Evolutionary conservation across 2,329 filamentous ascomycete genomes (phyloP).

Genomic region (Furcasterigmium sp.): DNA sequence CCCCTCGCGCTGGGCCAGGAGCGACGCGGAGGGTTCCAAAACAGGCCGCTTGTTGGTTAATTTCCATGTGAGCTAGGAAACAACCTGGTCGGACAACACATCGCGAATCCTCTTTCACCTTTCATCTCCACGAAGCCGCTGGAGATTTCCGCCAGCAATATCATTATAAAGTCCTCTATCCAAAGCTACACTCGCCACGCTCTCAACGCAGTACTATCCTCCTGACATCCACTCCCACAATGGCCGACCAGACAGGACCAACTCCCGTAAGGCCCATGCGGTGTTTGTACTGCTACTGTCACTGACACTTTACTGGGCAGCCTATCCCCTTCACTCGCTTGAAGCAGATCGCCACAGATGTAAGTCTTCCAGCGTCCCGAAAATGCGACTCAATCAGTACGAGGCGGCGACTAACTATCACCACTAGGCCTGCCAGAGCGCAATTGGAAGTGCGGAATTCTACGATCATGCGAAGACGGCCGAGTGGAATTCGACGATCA

Average conservation of each 20-base stretch:
- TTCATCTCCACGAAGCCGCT: no score
- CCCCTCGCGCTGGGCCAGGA: conserved; percentile 2
- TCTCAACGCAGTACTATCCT: no score
- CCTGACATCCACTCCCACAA: background rate
- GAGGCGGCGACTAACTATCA: background rate
- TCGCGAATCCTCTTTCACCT: no score
- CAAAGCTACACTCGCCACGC: no score
- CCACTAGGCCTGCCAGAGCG: conserved; percentile 71
- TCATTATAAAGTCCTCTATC: no score
- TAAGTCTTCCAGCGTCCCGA: conserved; percentile 35
- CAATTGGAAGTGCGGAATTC: conserved; percentile 66
- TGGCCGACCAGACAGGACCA: conserved; percentile 1
- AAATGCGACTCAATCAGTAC: conserved; percentile 1
- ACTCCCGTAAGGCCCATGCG: background rate
- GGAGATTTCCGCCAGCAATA: no score
- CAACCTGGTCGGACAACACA: no score
- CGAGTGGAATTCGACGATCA: conserved; percentile 88
- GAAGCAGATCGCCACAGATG: conserved; percentile 80
- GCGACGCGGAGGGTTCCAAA: conserved; percentile 3
- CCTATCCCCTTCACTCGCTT: conserved; percentile 72
- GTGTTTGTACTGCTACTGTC: background rate
- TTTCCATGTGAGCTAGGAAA: background rate
- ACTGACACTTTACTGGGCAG: conserved; percentile 33
- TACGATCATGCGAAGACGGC: conserved; percentile 86
- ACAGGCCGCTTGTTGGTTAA: background rate